A percentile compares a stretch with the other conserved stretches of the same genome.
These are phyloP conservation scores for Auricularia sp. DNA, from an alignment of 768 basidiomycete species.

Conservation along the genomic window DNA sequence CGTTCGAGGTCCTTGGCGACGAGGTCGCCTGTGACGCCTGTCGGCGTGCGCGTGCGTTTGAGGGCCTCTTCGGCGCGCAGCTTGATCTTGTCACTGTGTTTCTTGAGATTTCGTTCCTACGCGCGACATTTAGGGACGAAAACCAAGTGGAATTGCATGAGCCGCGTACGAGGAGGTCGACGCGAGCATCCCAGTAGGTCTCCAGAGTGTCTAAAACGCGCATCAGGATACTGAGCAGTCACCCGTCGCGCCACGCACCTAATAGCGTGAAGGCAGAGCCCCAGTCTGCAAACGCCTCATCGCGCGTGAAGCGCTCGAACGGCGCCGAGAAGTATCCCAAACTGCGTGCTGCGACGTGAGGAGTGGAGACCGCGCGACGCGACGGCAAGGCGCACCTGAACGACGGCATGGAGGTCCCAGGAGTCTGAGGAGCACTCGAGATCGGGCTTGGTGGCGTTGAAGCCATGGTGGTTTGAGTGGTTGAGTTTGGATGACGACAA, in stretches of 20 bases:
- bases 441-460: not conserved
- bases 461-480: not conserved
- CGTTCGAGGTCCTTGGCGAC: constrained; percentile 73
- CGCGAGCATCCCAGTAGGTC: constrained; percentile 86
- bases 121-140: not conserved
- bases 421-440: not conserved
- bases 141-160: constrained; percentile 53
- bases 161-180: constrained; percentile 22
- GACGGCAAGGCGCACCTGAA: not conserved
- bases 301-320: constrained; percentile 65
- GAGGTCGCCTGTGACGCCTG: constrained; percentile 59
- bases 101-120: constrained; percentile 65
- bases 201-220: constrained; percentile 72
- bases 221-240: not conserved
- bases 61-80: constrained; percentile 67
- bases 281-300: constrained; percentile 63
- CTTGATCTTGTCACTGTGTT: constrained; percentile 77
- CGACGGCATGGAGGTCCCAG: not conserved
- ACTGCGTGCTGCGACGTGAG: not conserved
- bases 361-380: not conserved
- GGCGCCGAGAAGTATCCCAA: constrained; percentile 52
- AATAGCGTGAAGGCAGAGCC: constrained; percentile 76
- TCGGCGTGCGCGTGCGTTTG: constrained; percentile 47
- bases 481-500: not conserved
- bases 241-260: constrained; percentile 36